Conservation (phyloP, 2,329 filamentous ascomycete species). For the Proliferodiscus dingleyae region DNA sequence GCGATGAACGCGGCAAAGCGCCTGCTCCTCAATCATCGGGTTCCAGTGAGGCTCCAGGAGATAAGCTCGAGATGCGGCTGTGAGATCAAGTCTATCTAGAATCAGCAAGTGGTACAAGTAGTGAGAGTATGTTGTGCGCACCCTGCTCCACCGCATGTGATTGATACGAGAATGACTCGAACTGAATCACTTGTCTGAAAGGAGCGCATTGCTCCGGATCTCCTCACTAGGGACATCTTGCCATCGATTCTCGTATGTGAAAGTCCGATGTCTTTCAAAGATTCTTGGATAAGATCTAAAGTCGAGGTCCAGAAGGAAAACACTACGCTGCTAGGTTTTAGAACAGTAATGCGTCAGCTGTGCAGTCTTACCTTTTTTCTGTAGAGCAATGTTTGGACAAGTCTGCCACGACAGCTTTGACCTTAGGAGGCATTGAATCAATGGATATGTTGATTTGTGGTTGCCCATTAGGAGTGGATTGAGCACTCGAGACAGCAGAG, state of each 20-base stretch:
- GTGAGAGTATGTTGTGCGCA: neutral
- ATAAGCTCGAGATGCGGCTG: slow-evolving; percentile 22
- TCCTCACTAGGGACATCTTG: slow-evolving; percentile 36
- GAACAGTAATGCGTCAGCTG: neutral
- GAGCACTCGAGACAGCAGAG: too few species aligned
- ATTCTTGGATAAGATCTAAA: slow-evolving; percentile 9
- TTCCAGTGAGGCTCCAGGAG: slow-evolving; percentile 30
- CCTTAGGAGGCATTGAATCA: slow-evolving; percentile 13
- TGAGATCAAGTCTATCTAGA: slow-evolving; percentile 8
- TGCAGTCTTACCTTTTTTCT: neutral
- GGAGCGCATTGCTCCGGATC: slow-evolving; percentile 35
- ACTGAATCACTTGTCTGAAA: slow-evolving; percentile 37
- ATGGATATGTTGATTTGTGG: too few species aligned
- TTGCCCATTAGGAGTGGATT: too few species aligned
- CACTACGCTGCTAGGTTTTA: slow-evolving; percentile 3
- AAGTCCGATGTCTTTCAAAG: slow-evolving; percentile 1
- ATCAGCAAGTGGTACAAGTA: neutral
- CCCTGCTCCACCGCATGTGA: slow-evolving; percentile 8
- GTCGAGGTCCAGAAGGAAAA: slow-evolving; percentile 15
- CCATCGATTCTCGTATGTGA: slow-evolving; percentile 41
- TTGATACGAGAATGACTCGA: slow-evolving; percentile 18
- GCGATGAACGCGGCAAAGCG: slow-evolving; percentile 20
- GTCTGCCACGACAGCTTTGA: slow-evolving; percentile 13
- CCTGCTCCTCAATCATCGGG: slow-evolving; percentile 26
- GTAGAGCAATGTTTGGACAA: slow-evolving; percentile 3